phyloP scores from a whole-genome alignment of 2,329 filamentous ascomycete genomes.

The Phialophora expanda region DNA sequence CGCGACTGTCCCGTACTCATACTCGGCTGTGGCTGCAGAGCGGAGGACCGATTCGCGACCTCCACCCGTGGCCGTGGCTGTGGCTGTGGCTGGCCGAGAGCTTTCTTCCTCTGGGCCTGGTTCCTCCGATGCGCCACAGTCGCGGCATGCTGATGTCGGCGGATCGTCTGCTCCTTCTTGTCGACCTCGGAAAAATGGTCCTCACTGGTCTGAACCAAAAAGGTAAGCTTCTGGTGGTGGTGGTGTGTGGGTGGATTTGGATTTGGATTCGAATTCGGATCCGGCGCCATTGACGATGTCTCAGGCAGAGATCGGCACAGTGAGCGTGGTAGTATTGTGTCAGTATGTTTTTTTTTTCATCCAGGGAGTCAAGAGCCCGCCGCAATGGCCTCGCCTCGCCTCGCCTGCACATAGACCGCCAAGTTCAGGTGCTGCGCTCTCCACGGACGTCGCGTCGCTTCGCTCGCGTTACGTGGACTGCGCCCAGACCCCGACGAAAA shows the following conservation, averaged over 20 bases:
- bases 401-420: too few species aligned
- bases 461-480: too few species aligned
- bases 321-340: too few species aligned
- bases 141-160: constrained; percentile 22
- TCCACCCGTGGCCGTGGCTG: background rate
- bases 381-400: too few species aligned
- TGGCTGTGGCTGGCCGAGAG: background rate
- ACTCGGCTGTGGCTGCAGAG: too few species aligned
- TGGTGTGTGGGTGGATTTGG: background rate
- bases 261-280: background rate
- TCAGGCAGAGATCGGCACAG: background rate
- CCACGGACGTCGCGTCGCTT: too few species aligned
- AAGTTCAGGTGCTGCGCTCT: too few species aligned
- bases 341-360: too few species aligned
- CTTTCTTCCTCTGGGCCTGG: constrained; percentile 4
- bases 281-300: background rate
- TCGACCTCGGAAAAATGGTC: constrained; percentile 5
- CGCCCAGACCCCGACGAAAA: too few species aligned
- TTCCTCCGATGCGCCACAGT: constrained; percentile 18
- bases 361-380: too few species aligned
- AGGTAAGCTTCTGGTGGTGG: background rate
- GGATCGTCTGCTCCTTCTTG: constrained; percentile 19
- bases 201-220: constrained; percentile 6
- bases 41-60: background rate
- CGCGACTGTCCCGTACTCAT: background rate